Conservation (phyloP, 2,329 filamentous ascomycete genomes). For the Pseudogymnoascus sp. region DNA sequence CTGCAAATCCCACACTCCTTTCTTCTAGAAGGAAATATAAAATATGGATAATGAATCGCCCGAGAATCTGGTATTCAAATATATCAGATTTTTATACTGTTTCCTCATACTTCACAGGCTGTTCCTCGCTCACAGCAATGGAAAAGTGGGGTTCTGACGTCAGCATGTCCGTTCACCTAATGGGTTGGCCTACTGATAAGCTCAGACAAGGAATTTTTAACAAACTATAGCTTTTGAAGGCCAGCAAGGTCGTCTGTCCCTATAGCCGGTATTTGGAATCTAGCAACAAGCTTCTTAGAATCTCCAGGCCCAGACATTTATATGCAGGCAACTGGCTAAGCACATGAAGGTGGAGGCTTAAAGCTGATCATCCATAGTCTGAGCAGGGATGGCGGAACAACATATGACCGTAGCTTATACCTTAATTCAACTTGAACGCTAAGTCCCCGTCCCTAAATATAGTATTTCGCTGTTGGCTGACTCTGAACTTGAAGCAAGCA, state of each 20-base stretch:
- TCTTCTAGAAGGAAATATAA: neutral
- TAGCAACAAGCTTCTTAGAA: neutral
- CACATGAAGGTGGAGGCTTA: neutral
- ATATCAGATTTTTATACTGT: neutral
- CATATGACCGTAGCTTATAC: neutral
- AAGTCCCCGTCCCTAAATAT: neutral
- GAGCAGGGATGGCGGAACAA: neutral
- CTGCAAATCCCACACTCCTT: neutral
- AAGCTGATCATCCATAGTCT: neutral
- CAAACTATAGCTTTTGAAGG: neutral
- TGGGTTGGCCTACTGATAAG: neutral
- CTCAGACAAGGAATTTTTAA: neutral
- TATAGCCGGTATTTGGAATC: neutral
- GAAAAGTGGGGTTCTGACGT: neutral
- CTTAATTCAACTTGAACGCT: neutral
- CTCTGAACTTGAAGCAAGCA: neutral
- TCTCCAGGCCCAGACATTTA: neutral
- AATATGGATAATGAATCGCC: neutral
- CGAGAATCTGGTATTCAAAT: neutral
- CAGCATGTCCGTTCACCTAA: neutral
- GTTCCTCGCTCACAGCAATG: neutral
- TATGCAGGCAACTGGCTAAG: neutral
- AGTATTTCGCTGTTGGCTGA: neutral
- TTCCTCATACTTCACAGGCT: neutral
- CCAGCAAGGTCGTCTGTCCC: neutral